Base-by-base conservation (phyloP, 139 green algal species). In the Nannochloris sp. region DNA sequence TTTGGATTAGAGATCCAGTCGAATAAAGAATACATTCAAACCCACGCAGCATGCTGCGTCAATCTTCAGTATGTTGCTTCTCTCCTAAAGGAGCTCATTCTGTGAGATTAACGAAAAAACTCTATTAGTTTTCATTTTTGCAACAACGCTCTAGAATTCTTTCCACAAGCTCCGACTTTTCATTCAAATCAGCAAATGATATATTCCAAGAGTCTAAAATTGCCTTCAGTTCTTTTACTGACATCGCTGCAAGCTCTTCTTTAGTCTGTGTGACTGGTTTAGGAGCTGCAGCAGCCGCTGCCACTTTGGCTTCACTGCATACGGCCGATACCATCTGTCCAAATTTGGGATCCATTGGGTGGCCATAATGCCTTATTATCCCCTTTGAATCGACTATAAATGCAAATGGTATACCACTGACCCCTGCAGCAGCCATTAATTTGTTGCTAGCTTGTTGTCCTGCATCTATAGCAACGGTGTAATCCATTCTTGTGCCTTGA, bases 161-260 rank as follows among this genome's bases (percentile, higher is more conserved):
- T 29, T 81, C 54, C 3, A 68, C 74, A 13, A 81, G 60, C 46
- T 81, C 74, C 2, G 29, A 29, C 68, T 81, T 81, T 44, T 81
- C 74, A 0, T 45, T 13, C 14, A 77, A 42, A 32, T 60, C 73
- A 2, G 56, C 56, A 1, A 36, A 60, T 30, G 38, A 36, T 38
- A 80, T 63, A 30, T 44, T 23, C 14, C 61, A 59, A n/a, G 67
- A 58, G 6, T 45, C 38, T 33, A 81, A 54, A 0, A 81, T 74
- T 32, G 39, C 65, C 72, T 85, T 83, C 64, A 89, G 73, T 68
- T 80, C 71, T 45, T 77, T 81, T 9, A 84, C 74, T 24, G 74
- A 80, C 45, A 77, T 27, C 1, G 39, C 70, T 69, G 60, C 60
- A 15, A 78, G 55, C 55, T 72, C 65, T 35, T 72, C 65, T 4